These are phyloP conservation scores for Populus tremula DNA, from an alignment of 345 rosid genomes.

Conservation along the genomic window DNA sequence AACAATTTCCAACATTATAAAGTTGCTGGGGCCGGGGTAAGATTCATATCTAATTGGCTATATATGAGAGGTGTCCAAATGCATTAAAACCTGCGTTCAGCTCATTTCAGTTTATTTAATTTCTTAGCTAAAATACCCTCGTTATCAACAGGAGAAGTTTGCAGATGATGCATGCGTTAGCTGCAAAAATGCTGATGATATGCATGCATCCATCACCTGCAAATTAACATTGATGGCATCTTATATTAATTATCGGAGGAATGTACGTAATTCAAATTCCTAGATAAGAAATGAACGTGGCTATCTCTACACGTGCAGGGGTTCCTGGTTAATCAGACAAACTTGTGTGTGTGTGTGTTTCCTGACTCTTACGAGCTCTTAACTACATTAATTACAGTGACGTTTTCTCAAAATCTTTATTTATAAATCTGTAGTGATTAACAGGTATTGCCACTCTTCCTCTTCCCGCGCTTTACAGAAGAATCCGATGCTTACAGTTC, in stretches of 20 bases:
- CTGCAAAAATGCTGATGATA: neutral
- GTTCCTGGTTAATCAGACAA: conserved; percentile 3
- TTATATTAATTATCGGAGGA: neutral
- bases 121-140: too few relatives aligned
- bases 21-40: neutral
- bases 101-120: too few relatives aligned
- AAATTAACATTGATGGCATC: neutral
- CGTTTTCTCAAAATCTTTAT: neutral
- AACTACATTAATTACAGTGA: neutral
- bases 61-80: too few relatives aligned
- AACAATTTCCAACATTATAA: neutral
- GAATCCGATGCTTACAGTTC: conserved; percentile 38
- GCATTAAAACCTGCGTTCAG: too few relatives aligned
- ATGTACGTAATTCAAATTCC: neutral
- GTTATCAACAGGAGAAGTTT: too few relatives aligned
- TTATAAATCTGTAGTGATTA: neutral
- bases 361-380: neutral
- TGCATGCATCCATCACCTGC: neutral
- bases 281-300: conserved; percentile 16
- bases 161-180: too few relatives aligned
- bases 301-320: conserved; percentile 17
- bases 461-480: neutral
- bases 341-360: neutral
- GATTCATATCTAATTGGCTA: neutral
- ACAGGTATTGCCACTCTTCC: neutral